These are phyloP conservation scores for Monascus purpureus DNA, from an alignment of 495 filamentous ascomycete species.

Conservation along the genomic window DNA sequence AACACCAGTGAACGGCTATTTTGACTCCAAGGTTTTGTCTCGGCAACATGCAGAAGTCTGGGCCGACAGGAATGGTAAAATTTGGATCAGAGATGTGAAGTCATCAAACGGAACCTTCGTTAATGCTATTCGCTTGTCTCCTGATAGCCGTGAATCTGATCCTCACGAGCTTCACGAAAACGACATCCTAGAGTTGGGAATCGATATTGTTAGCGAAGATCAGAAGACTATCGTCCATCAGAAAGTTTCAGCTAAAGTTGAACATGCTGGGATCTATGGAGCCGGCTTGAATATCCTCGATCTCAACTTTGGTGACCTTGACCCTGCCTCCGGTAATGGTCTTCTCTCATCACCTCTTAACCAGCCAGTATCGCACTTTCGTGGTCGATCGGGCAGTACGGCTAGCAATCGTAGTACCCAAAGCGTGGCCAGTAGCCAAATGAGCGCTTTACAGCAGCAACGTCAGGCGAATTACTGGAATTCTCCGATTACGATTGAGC, in stretches of 20 bases:
- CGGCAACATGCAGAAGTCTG: constrained; percentile 93
- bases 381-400: constrained; percentile 61
- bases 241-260: constrained; percentile 91
- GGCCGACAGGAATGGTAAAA: constrained; percentile 77
- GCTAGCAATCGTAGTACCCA: constrained; percentile 43
- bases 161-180: constrained; percentile 79
- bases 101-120: constrained; percentile 98
- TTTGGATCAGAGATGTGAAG: constrained; percentile 95
- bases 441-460: constrained; percentile 47
- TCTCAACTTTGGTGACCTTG: constrained; percentile 78
- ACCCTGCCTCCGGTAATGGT: constrained; percentile 51
- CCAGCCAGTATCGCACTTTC: constrained; percentile 42
- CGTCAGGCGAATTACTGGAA: constrained; percentile 69
- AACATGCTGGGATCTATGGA: constrained; percentile 72
- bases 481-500: constrained; percentile 79
- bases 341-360: constrained; percentile 50
- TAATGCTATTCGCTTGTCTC: constrained; percentile 78
- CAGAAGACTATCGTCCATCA: constrained; percentile 97
- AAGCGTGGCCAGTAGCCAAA: constrained; percentile 40
- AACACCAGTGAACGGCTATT: constrained; percentile 79
- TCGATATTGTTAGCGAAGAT: constrained; percentile 96
- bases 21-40: constrained; percentile 94
- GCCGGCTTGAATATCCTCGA: constrained; percentile 59
- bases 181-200: constrained; percentile 85
- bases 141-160: constrained; percentile 88